Evolutionary conservation across 345 rosid genomes (phyloP).

Genomic region (Populus davidiana): DNA sequence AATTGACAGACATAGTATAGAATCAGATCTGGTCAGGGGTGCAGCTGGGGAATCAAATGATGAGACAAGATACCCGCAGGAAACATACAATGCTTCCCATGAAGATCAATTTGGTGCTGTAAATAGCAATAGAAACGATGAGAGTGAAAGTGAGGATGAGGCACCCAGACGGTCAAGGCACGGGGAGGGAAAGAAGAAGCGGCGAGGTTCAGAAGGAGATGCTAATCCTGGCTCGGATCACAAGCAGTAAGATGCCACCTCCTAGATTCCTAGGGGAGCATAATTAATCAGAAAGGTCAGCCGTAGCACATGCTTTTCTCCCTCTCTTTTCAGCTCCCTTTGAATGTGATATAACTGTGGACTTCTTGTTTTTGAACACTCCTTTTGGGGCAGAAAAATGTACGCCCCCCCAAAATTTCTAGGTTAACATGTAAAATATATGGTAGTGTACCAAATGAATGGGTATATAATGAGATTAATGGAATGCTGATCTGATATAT

Average conservation of each 20-base stretch:
- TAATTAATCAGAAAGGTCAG: background rate
- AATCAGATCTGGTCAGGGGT: conserved; percentile 51
- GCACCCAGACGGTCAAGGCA: conserved; percentile 97
- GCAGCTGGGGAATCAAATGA: conserved; percentile 38
- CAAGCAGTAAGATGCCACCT: background rate
- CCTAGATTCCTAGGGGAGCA: background rate
- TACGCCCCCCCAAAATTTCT: background rate
- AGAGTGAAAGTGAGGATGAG: conserved; percentile 85
- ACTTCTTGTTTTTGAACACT: background rate
- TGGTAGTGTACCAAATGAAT: background rate
- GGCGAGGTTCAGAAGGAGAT: conserved; percentile 23
- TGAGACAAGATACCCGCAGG: conserved; percentile 40
- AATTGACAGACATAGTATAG: conserved; percentile 38
- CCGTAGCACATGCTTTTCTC: background rate
- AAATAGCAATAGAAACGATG: conserved; percentile 58
- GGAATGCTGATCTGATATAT: background rate
- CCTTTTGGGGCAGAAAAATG: background rate
- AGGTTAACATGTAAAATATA: background rate
- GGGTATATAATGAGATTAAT: background rate
- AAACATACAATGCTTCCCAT: conserved; percentile 36
- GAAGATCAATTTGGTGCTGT: conserved; percentile 51
- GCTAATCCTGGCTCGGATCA: conserved; percentile 14
- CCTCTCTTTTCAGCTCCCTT: background rate
- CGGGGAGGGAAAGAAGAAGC: conserved; percentile 74
- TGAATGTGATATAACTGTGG: background rate